Evolutionary conservation across 768 basidiomycete genomes (phyloP).

Genomic region (Tylopilus rubrobrunneus): DNA sequence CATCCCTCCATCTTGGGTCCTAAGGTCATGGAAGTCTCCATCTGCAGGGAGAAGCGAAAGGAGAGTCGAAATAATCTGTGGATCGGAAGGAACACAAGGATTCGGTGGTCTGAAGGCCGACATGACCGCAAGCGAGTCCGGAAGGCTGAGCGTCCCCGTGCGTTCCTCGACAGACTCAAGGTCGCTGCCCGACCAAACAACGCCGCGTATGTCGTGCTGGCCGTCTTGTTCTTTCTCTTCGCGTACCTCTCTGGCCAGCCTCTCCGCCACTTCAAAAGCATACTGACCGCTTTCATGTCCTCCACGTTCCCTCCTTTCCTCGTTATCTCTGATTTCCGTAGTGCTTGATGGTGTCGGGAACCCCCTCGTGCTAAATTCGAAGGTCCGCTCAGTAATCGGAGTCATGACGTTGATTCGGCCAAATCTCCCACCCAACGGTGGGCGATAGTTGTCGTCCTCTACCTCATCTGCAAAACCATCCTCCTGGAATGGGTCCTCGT

Average conservation of each 20-base stretch:
- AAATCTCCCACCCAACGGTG: constrained; percentile 70
- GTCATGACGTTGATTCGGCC: constrained; percentile 92
- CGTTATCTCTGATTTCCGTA: constrained; percentile 43
- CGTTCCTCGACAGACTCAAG: constrained; percentile 48
- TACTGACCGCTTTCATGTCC: constrained; percentile 35
- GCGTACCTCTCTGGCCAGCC: constrained; percentile 48
- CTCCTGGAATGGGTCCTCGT: constrained; percentile 26
- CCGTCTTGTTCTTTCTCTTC: constrained; percentile 23
- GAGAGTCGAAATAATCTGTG: constrained; percentile 55
- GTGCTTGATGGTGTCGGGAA: constrained; percentile 39
- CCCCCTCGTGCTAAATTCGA: constrained; percentile 70
- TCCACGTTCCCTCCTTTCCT: constrained; percentile 19
- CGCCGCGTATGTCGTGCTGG: constrained; percentile 6
- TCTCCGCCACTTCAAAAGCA: constrained; percentile 54
- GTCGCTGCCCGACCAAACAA: background rate
- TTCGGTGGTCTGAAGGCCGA: constrained; percentile 73
- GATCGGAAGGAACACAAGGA: constrained; percentile 85
- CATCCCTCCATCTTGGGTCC: constrained; percentile 48
- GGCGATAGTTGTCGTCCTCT: constrained; percentile 29
- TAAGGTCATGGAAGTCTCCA: constrained; percentile 57
- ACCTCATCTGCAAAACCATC: constrained; percentile 30
- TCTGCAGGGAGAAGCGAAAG: constrained; percentile 63
- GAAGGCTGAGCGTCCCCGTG: constrained; percentile 60
- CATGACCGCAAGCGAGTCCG: constrained; percentile 57
- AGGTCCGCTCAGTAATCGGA: constrained; percentile 93